Evolutionary conservation across 805 yeast species (phyloP).

Genomic region (Priceomyces carsonii): DNA sequence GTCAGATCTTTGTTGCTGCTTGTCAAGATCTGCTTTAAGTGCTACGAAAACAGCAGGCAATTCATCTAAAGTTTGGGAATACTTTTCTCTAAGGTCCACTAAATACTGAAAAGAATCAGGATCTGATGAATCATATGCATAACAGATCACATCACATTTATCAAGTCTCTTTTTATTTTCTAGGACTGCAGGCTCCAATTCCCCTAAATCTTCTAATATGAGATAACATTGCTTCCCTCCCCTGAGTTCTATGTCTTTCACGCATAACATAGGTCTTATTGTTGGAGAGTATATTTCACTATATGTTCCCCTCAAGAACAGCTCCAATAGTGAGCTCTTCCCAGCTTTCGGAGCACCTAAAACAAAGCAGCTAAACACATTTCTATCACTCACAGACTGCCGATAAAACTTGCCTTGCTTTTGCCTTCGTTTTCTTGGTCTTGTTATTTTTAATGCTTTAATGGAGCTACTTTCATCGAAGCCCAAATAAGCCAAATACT

Average conservation of each 20-base stretch:
- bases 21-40: conserved; percentile 90
- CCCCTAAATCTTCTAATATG: conserved; percentile 88
- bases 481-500: conserved; percentile 87
- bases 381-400: conserved; percentile 72
- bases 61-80: conserved; percentile 55
- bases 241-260: conserved; percentile 86
- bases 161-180: conserved; percentile 69
- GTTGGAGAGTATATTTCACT: conserved; percentile 79
- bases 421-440: conserved; percentile 71
- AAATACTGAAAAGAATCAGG: conserved; percentile 90
- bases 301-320: conserved; percentile 74
- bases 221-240: conserved; percentile 96
- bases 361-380: conserved; percentile 88
- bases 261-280: conserved; percentile 75
- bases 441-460: conserved; percentile 67
- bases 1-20: conserved; percentile 88
- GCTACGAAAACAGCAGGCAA: conserved; percentile 90
- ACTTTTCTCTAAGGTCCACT: conserved; percentile 63
- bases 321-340: conserved; percentile 78
- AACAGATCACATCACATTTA: conserved; percentile 88
- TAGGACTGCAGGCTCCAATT: conserved; percentile 76
- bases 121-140: conserved; percentile 91
- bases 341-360: conserved; percentile 88
- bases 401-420: conserved; percentile 65
- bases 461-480: conserved; percentile 55